A percentile compares a stretch with the other conserved stretches of the same genome.
phyloP scores from a whole-genome alignment of 2,329 filamentous ascomycete genomes.

The Orbilia brochopaga region DNA sequence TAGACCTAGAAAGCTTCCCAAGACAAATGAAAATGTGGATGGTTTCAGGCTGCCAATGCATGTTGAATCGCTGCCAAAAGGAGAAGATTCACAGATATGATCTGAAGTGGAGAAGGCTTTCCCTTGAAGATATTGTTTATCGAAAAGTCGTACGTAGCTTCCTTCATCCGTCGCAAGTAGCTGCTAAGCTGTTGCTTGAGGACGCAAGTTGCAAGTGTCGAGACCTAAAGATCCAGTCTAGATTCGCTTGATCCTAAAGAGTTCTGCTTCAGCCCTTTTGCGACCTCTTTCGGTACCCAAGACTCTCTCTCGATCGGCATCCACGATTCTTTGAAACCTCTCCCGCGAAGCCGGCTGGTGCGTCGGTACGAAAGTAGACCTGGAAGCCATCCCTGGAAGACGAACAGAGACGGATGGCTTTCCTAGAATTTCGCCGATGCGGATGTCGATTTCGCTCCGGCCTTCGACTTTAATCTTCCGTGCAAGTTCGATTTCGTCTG shows the following conservation, averaged over 20 bases:
- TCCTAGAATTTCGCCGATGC: background rate
- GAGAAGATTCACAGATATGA: too few relatives aligned
- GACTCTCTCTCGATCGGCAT: constrained; percentile 3
- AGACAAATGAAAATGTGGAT: too few relatives aligned
- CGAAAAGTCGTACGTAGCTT: too few relatives aligned
- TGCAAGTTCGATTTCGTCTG: background rate
- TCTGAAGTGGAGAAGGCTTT: too few relatives aligned
- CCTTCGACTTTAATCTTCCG: background rate
- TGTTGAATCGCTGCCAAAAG: too few relatives aligned
- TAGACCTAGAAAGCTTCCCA: too few relatives aligned
- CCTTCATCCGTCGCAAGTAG: too few relatives aligned
- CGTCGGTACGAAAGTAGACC: background rate
- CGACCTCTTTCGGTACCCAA: background rate
- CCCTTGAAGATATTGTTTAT: too few relatives aligned
- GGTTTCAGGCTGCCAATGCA: too few relatives aligned
- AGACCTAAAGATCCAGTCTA: too few relatives aligned
- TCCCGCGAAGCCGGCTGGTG: background rate
- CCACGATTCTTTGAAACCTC: constrained; percentile 15
- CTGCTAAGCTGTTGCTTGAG: too few relatives aligned
- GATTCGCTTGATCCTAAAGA: constrained; percentile 3
- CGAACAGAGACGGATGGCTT: constrained; percentile 7
- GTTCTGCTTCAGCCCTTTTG: background rate
- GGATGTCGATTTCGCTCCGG: background rate
- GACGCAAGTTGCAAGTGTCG: too few relatives aligned
- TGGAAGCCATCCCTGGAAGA: constrained; percentile 1